Evolutionary conservation across 2,329 filamentous ascomycete genomes (phyloP), one percentile per base, ranked within the genome.

Genomic region (Stachybotrys chartarum): DNA sequence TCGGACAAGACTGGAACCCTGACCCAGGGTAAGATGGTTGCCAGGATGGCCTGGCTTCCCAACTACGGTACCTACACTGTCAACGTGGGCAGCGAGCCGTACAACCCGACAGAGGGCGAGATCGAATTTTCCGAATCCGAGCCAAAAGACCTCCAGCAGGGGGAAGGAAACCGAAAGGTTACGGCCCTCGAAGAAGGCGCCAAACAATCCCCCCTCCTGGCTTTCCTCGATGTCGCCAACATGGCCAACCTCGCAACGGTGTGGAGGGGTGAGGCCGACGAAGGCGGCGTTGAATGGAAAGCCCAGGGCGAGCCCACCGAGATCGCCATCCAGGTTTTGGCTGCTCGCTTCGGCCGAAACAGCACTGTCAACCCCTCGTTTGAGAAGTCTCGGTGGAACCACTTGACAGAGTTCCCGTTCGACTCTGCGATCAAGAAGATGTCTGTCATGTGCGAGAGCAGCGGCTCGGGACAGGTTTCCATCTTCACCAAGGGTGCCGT

Each of bases 401-500:
- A 75, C 51, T 57, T 81, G 6, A 73, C 75, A 2, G 80, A 84
- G 59, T 81, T 80, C 54, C 78, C 79, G 1, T 84, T 84, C 61
- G 80, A 83, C 61, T 83, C 79, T 0, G 75, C 76, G 55, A 72
- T 83, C 55, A 84, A 84, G 68, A 76, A 77, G 55, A 84, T 83
- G 81, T 80, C 78, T 1, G 78, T 82, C 51, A 72, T 83, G 50
- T 81, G 79, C 66, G 69, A 59, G n/a, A 58, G 63, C 52, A 56
- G 35, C 3, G 42, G 55, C 8, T 64, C 66, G 10, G 60, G 69
- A 11, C 66, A 71, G 57, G 59, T 56, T n/a, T 70, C 66, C 60
- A 71, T 79, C 48, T 82, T 81, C 64, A 82, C 80, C 56, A 84
- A 85, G 64, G 84, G 83, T 52, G 86, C 86, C 1, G 84, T 88